Percentiles rank a stretch among this genome's conserved stretches.
These are phyloP conservation scores for Coemansia sp. DNA, from an alignment of 192 early-diverging fungal genomes.

Conservation along the genomic window DNA sequence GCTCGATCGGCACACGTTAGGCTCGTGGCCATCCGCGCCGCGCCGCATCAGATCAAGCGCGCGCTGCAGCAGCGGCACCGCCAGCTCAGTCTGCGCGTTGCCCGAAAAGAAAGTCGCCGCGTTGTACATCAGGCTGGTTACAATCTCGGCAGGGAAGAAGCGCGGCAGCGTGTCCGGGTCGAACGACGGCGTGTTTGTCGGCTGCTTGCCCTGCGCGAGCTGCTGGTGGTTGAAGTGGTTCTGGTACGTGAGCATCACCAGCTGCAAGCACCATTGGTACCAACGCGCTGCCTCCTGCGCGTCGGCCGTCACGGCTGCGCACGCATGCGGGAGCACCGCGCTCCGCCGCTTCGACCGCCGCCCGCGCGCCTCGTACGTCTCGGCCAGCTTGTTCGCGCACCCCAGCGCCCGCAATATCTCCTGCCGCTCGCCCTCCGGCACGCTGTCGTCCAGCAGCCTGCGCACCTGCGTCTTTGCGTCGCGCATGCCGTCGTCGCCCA, in stretches of 20 bases:
- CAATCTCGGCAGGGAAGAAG: slow-evolving; percentile 35
- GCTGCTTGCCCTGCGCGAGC: slow-evolving; percentile 22
- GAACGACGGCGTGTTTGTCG: slow-evolving; percentile 34
- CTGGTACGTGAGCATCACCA: slow-evolving; percentile 49
- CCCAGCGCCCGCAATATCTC: slow-evolving; percentile 45
- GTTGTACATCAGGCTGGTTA: slow-evolving; percentile 52
- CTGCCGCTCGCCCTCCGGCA: slow-evolving; percentile 10
- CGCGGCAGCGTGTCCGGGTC: slow-evolving; percentile 42
- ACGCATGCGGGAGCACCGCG: slow-evolving; percentile 24
- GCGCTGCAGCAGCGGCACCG: slow-evolving; percentile 46
- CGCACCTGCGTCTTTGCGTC: slow-evolving; percentile 35
- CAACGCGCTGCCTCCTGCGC: slow-evolving; percentile 33
- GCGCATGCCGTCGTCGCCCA: slow-evolving; percentile 31
- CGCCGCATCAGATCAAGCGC: slow-evolving; percentile 47
- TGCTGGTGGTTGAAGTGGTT: slow-evolving; percentile 44
- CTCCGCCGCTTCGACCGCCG: slow-evolving; percentile 41
- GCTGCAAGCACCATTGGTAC: slow-evolving; percentile 54
- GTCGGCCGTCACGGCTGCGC: slow-evolving; percentile 21
- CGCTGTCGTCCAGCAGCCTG: slow-evolving; percentile 22
- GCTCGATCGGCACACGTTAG: slow-evolving; percentile 34
- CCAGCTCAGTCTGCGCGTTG: slow-evolving; percentile 29
- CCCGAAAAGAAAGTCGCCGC: slow-evolving; percentile 43
- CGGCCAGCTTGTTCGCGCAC: slow-evolving; percentile 50
- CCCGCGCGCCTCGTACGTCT: slow-evolving; percentile 37
- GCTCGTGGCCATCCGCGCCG: slow-evolving; percentile 31